Conservation (phyloP, 768 basidiomycete genomes). For the Lepiota brunneoincarnata region DNA sequence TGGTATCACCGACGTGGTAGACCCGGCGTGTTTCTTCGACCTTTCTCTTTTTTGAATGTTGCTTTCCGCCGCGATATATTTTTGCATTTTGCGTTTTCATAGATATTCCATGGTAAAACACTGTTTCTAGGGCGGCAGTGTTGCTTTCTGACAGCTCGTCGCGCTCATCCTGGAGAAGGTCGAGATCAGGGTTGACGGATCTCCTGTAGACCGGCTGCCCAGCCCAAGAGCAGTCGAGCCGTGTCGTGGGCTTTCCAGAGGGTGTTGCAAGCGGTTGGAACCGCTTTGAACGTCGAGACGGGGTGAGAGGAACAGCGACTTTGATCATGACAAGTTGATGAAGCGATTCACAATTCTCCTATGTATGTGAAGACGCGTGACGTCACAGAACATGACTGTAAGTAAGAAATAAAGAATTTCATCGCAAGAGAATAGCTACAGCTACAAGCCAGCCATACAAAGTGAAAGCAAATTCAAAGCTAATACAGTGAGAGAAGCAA, state of each 20-base stretch:
- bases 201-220: slow-evolving; percentile 24
- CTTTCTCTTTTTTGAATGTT: slow-evolving; percentile 15
- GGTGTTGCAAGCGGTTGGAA: slow-evolving; percentile 28
- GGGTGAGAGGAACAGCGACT: slow-evolving; percentile 21
- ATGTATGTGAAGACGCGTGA: neutral
- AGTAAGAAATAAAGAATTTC: neutral
- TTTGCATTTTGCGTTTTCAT: slow-evolving; percentile 28
- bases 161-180: slow-evolving; percentile 21
- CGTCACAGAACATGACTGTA: slow-evolving; percentile 3
- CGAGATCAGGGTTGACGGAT: slow-evolving; percentile 19
- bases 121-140: slow-evolving; percentile 25
- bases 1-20: slow-evolving; percentile 64
- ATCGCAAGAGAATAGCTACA: neutral
- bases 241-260: slow-evolving; percentile 13
- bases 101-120: slow-evolving; percentile 32
- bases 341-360: neutral
- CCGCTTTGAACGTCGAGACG: slow-evolving; percentile 28
- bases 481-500: neutral
- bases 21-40: slow-evolving; percentile 10
- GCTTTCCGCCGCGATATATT: slow-evolving; percentile 23
- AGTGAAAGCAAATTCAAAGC: neutral
- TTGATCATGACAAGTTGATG: slow-evolving; percentile 10
- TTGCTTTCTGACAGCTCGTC: slow-evolving; percentile 12
- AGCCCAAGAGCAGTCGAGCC: slow-evolving; percentile 23
- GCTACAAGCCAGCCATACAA: neutral